Base-by-base conservation (phyloP, 2,329 filamentous ascomycete species). In the Fusarium keratoplasticum region DNA sequence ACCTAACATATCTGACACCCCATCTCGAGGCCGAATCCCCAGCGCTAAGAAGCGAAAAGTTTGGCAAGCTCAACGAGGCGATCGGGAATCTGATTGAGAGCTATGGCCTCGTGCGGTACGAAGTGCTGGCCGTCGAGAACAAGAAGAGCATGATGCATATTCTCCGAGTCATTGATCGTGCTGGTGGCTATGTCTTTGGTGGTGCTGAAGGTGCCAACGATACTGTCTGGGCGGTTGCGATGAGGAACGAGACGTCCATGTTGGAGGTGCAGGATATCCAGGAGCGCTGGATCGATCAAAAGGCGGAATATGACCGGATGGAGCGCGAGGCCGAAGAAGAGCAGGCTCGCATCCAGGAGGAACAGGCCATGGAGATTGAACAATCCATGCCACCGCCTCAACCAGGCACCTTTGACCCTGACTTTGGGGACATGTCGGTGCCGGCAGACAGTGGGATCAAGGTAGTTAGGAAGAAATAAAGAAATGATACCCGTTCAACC, bases 101-200 rank as follows among this genome's bases (percentile, higher is more conserved):
- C 78, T 98, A 98, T 81, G 93, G 93, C 0, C 88, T 99, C 5
- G 95, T 99, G 2, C 91, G 91, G 0, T 99, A 98, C 80, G 95
- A 98, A 81, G 97, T 97, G 1, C 86, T 99, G 33, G 95, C 96
- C 0, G 95, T 99, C 1, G 96, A 99, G 83, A 96, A 99, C 81
- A 98, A 98, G 82, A 94, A 93, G 84, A 97, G 94, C 80, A 98
- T 99, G 95, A 97, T 97, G 90, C 92, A 94, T 76, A 87, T 99
- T 5, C 86, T 99, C 61, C 91, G 93, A 54, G 92, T 96, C 1
- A 95, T 99, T 79, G 96, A 99, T 82, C 90, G 96, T 47, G 96
- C 96, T 0, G 93, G 94, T 11, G 96, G 96, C 0, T 98, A 98
- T 83, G 93, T 95, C 1, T 98, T 99, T 84, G 95, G 95, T 0